Evolutionary conservation across 2,329 filamentous ascomycete species (phyloP).

Genomic region (Mycosphaerella sp.): DNA sequence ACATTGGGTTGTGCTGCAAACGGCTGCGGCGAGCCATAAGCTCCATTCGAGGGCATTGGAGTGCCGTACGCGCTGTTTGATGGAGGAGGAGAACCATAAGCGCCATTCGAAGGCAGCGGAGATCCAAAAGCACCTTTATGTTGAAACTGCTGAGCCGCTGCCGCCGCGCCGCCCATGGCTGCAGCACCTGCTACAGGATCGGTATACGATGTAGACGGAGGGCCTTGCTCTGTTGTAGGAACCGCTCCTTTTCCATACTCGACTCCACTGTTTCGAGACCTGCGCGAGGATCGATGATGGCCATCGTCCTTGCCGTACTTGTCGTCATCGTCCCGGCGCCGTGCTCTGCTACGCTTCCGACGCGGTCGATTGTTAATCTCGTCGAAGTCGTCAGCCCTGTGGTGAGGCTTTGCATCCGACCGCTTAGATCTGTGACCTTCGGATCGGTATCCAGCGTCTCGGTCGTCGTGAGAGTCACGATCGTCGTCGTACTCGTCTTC

Average conservation of each 20-base stretch:
- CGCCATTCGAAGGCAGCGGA: neutral
- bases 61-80: slow-evolving; percentile 3
- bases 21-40: slow-evolving; percentile 11
- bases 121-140: slow-evolving; percentile 4
- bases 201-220: slow-evolving; percentile 3
- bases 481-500: slow-evolving; percentile 25
- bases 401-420: slow-evolving; percentile 17
- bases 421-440: slow-evolving; percentile 15
- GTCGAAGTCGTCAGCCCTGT: slow-evolving; percentile 26
- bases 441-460: slow-evolving; percentile 20
- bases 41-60: slow-evolving; percentile 4
- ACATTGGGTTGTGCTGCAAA: slow-evolving; percentile 10
- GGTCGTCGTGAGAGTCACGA: slow-evolving; percentile 14
- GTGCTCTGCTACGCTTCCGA: slow-evolving; percentile 14
- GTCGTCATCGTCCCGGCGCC: slow-evolving; percentile 24
- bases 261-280: slow-evolving; percentile 3
- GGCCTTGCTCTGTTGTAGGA: slow-evolving; percentile 11
- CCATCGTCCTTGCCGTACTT: slow-evolving; percentile 23
- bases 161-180: slow-evolving; percentile 11
- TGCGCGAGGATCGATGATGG: slow-evolving; percentile 11
- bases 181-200: slow-evolving; percentile 10
- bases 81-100: neutral
- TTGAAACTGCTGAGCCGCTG: slow-evolving; percentile 10
- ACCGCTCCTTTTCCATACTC: slow-evolving; percentile 16
- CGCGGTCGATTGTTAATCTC: slow-evolving; percentile 22